Conservation (phyloP, 2,329 filamentous ascomycete genomes). For the Phialocephala subalpina region DNA sequence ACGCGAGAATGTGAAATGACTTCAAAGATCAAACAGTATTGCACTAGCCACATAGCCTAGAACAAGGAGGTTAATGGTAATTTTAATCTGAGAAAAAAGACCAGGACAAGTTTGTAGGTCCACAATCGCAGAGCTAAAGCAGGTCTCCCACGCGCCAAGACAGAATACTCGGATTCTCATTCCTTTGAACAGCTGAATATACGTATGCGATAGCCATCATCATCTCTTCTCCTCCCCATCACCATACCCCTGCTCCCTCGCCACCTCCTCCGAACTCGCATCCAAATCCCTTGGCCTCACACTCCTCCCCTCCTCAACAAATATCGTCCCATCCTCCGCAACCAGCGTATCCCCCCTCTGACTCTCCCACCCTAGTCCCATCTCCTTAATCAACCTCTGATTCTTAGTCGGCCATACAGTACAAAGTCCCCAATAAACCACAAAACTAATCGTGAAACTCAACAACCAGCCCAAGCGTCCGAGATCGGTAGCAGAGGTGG, state of each 20-base stretch:
- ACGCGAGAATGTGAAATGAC: too few relatives aligned
- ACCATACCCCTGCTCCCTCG: slow-evolving; percentile 23
- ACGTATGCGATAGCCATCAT: too few relatives aligned
- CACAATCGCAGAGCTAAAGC: too few relatives aligned
- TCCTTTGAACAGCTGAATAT: too few relatives aligned
- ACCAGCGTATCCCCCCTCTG: slow-evolving; percentile 32
- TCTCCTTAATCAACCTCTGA: slow-evolving; percentile 46
- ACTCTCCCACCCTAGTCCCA: slow-evolving; percentile 43
- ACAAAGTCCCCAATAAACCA: slow-evolving; percentile 47
- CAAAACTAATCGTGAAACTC: slow-evolving; percentile 44
- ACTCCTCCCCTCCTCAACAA: slow-evolving; percentile 13
- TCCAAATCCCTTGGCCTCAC: slow-evolving; percentile 14
- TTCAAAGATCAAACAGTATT: too few relatives aligned
- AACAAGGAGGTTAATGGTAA: too few relatives aligned
- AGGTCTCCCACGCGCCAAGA: too few relatives aligned
- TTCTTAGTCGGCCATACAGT: slow-evolving; percentile 48
- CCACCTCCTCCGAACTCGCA: slow-evolving; percentile 11
- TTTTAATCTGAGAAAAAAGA: too few relatives aligned
- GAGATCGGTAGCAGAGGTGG: slow-evolving; percentile 42
- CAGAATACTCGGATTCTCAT: too few relatives aligned
- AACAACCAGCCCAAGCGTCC: slow-evolving; percentile 47
- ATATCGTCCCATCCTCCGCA: slow-evolving; percentile 39
- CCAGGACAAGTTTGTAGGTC: too few relatives aligned
- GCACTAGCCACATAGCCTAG: too few relatives aligned
- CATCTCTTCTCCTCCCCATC: slow-evolving; percentile 24